Evolutionary conservation across 495 filamentous ascomycete species (phyloP).

Genomic region (Penicillium salamii): DNA sequence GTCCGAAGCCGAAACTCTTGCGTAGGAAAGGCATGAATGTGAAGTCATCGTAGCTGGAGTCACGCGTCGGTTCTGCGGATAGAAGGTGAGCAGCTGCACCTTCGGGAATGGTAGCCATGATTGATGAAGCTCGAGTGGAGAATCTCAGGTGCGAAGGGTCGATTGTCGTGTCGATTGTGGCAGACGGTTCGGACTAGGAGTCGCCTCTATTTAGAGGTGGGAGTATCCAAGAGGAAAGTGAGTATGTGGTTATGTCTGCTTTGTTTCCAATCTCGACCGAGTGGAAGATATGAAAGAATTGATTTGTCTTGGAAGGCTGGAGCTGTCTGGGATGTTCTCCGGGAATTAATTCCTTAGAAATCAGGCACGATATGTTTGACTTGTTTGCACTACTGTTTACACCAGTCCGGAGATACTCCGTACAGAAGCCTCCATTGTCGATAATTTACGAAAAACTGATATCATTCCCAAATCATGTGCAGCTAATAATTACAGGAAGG

Average conservation of each 20-base stretch:
- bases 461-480: no score
- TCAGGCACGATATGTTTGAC: slow-evolving; percentile 11
- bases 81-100: slow-evolving; percentile 34
- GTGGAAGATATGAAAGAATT: not conserved
- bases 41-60: slow-evolving; percentile 60
- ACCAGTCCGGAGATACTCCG: no score
- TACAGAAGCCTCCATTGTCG: no score
- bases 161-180: not conserved
- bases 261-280: no score
- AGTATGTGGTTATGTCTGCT: no score
- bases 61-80: slow-evolving; percentile 42
- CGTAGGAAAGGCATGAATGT: slow-evolving; percentile 73
- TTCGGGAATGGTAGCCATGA: slow-evolving; percentile 40
- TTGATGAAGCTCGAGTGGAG: not conserved
- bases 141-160: not conserved
- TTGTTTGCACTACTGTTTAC: slow-evolving; percentile 12
- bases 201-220: no score
- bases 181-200: not conserved
- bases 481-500: slow-evolving; percentile 9
- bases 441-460: no score
- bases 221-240: no score
- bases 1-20: slow-evolving; percentile 71
- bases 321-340: slow-evolving; percentile 3
- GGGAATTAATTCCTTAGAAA: slow-evolving; percentile 13
- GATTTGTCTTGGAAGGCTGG: not conserved